Percentiles rank a stretch among this genome's conserved stretches.
Evolutionary conservation across 768 basidiomycete genomes (phyloP).

Genomic region (Hydnum rufescens): DNA sequence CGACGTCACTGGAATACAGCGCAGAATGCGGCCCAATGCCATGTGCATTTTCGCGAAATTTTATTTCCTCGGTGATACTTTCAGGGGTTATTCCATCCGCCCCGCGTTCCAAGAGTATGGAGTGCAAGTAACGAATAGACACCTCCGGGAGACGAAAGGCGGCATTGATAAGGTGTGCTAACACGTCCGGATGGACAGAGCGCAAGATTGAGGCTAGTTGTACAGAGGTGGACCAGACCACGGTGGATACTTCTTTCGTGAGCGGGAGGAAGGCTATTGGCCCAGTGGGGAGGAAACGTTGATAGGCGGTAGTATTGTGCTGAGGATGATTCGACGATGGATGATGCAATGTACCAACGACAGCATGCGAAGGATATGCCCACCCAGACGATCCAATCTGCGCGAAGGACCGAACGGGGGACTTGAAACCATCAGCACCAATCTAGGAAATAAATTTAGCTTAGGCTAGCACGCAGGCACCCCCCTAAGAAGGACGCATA

Average conservation of each 20-base stretch:
- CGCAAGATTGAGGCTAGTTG: constrained; percentile 52
- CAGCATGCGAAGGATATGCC: constrained; percentile 72
- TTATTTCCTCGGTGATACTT: constrained; percentile 39
- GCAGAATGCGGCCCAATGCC: constrained; percentile 41
- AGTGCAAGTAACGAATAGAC: constrained; percentile 48
- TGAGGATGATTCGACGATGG: constrained; percentile 17
- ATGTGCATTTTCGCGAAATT: constrained; percentile 57
- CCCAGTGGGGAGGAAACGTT: constrained; percentile 85
- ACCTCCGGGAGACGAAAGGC: constrained; percentile 70
- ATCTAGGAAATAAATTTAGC: constrained; percentile 29
- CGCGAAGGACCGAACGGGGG: constrained; percentile 76
- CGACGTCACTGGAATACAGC: constrained; percentile 16
- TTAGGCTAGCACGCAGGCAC: background rate
- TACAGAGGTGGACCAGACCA: constrained; percentile 89
- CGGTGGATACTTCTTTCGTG: constrained; percentile 45
- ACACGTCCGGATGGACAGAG: constrained; percentile 37
- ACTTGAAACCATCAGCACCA: constrained; percentile 90
- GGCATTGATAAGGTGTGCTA: constrained; percentile 67
- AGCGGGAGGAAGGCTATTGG: constrained; percentile 92
- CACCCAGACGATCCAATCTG: constrained; percentile 78
- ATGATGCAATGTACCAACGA: constrained; percentile 78
- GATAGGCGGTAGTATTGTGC: constrained; percentile 64
- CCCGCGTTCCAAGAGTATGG: constrained; percentile 36
- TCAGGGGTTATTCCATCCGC: constrained; percentile 21
- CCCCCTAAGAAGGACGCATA: constrained; percentile 20